Evolutionary conservation across 2,329 filamentous ascomycete species (phyloP).

Genomic region (Paecilomyces sp.): DNA sequence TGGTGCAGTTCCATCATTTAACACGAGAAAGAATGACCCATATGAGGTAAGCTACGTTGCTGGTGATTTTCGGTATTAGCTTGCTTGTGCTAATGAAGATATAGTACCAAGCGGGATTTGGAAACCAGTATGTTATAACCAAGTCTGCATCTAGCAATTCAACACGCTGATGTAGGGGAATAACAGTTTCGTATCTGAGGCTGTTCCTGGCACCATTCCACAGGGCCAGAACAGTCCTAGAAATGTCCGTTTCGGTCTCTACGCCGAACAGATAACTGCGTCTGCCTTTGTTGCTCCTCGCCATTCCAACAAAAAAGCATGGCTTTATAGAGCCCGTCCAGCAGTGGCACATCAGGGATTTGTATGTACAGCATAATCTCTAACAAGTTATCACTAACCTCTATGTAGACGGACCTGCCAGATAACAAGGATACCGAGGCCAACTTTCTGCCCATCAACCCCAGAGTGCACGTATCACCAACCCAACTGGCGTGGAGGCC

Average conservation of each 20-base stretch:
- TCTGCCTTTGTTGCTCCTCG: conserved; percentile 54
- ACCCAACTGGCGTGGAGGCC: conserved; percentile 54
- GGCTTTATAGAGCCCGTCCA: conserved; percentile 52
- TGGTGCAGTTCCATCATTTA: conserved; percentile 48
- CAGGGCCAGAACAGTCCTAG: conserved; percentile 31
- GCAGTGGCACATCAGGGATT: conserved; percentile 51
- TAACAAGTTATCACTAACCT: conserved; percentile 1
- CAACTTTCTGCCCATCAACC: conserved; percentile 35
- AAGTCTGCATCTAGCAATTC: conserved; percentile 9
- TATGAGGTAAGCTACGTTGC: conserved; percentile 35
- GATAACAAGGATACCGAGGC: conserved; percentile 26
- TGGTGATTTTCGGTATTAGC: background rate
- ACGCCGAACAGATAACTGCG: conserved; percentile 45
- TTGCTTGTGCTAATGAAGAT: conserved; percentile 5
- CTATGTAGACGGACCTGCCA: conserved; percentile 40
- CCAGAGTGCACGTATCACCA: conserved; percentile 48
- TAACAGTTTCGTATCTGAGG: conserved; percentile 27
- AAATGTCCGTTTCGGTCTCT: conserved; percentile 28
- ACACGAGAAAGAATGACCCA: conserved; percentile 46
- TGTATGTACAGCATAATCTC: conserved; percentile 13
- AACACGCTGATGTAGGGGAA: conserved; percentile 18
- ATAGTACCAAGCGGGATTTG: conserved; percentile 51
- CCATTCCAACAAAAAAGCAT: conserved; percentile 51
- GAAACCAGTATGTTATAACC: conserved; percentile 36
- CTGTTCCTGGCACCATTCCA: conserved; percentile 31